phyloP scores from a whole-genome alignment of 148 eudicot species.

The Nepenthes mirabilis region DNA sequence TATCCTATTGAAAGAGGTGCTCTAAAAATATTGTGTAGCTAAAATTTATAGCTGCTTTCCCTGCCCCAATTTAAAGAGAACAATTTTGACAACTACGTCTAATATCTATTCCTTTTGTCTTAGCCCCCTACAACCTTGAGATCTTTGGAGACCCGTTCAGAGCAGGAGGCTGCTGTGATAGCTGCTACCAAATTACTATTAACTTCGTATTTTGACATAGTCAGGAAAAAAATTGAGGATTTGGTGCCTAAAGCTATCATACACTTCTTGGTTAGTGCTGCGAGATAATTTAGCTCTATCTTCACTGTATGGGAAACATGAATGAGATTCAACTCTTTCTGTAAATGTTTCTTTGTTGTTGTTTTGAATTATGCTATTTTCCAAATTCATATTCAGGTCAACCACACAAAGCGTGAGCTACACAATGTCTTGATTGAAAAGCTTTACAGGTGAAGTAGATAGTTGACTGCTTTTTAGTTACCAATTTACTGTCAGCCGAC shows the following conservation, averaged over 20 bases:
- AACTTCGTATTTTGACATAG: slow-evolving; percentile 34
- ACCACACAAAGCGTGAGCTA: slow-evolving; percentile 37
- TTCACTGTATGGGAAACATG: background rate
- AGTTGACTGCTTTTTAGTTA: background rate
- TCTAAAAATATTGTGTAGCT: background rate
- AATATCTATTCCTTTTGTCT: background rate
- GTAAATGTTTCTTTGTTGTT: background rate
- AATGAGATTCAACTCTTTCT: background rate
- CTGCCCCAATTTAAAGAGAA: background rate
- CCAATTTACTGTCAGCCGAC: background rate
- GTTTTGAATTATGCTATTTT: slow-evolving; percentile 2
- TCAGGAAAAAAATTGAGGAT: slow-evolving; percentile 37
- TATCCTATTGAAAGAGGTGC: slow-evolving; percentile 42
- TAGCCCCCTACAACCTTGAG: slow-evolving; percentile 52
- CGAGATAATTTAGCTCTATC: background rate
- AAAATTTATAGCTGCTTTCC: background rate
- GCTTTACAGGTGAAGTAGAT: slow-evolving; percentile 28
- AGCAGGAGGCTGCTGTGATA: slow-evolving; percentile 31
- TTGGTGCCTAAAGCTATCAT: slow-evolving; percentile 43
- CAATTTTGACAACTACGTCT: background rate
- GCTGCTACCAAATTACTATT: slow-evolving; percentile 30
- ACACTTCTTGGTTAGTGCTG: slow-evolving; percentile 37
- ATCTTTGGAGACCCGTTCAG: slow-evolving; percentile 37
- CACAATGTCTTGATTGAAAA: slow-evolving; percentile 38
- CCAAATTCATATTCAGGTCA: slow-evolving; percentile 20